Conservation (phyloP, 805 yeast species). For the Cyberlindnera mrakii region DNA sequence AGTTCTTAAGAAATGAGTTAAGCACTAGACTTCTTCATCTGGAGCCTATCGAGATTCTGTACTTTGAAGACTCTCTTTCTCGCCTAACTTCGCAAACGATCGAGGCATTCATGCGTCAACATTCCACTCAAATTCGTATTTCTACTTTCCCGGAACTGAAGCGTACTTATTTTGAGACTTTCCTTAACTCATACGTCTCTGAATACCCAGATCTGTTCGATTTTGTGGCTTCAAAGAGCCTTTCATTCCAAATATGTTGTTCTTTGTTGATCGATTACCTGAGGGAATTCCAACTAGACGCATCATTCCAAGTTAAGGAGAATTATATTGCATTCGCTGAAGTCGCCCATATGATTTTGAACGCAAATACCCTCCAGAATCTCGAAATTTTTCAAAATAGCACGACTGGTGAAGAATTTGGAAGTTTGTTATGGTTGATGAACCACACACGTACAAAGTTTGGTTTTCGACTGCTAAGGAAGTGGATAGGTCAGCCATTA, state of each 20-base stretch:
- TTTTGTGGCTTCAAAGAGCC: conserved; percentile 20
- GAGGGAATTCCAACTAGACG: conserved; percentile 54
- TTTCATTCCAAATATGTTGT: conserved; percentile 32
- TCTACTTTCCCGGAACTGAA: conserved; percentile 12
- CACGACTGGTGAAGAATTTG: conserved; percentile 49
- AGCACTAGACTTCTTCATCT: conserved; percentile 71
- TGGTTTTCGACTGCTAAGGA: conserved; percentile 60
- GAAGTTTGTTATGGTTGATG: conserved; percentile 73
- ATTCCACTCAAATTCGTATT: conserved; percentile 11
- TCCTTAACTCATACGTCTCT: conserved; percentile 11
- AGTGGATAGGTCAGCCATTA: conserved; percentile 78
- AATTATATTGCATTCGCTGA: conserved; percentile 49
- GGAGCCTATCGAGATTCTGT: conserved; percentile 69
- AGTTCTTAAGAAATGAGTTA: conserved; percentile 47
- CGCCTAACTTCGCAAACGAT: conserved; percentile 1
- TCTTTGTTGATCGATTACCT: conserved; percentile 48
- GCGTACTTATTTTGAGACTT: conserved; percentile 8
- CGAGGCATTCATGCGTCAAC: conserved; percentile 24
- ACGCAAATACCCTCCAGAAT: conserved; percentile 60
- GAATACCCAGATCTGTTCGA: conserved; percentile 19
- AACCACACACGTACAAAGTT: conserved; percentile 76
- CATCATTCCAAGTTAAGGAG: conserved; percentile 44
- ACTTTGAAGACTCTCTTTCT: conserved; percentile 34
- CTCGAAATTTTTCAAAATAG: conserved; percentile 70
- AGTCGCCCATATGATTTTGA: conserved; percentile 45